Percentiles rank a stretch among this genome's conserved stretches.
These are phyloP conservation scores for Fusarium subtropicale DNA, from an alignment of 2,329 filamentous ascomycete genomes.

Conservation along the genomic window DNA sequence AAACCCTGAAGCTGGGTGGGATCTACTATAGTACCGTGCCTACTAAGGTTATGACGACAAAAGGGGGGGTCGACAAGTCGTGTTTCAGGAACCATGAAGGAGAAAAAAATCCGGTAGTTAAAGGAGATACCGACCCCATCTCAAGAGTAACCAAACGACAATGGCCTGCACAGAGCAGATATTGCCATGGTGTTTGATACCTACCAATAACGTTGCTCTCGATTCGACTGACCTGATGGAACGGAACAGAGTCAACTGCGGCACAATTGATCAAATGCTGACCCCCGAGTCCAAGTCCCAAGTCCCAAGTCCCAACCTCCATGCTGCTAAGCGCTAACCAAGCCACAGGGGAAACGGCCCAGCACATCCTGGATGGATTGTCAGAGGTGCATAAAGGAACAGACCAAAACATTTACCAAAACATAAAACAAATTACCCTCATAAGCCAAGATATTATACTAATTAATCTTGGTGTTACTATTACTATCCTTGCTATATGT, in stretches of 20 bases:
- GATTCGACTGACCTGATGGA: background rate
- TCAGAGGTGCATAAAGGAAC: background rate
- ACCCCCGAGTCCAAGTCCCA: background rate
- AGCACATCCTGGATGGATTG: background rate
- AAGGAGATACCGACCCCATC: slow-evolving; percentile 4
- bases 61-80: slow-evolving; percentile 5
- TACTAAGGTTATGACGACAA: slow-evolving; percentile 22
- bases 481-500: slow-evolving; percentile 3
- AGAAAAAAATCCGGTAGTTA: slow-evolving; percentile 19
- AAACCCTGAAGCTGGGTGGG: slow-evolving; percentile 17
- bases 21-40: slow-evolving; percentile 18
- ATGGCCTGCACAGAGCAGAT: background rate
- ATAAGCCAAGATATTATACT: background rate
- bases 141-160: slow-evolving; percentile 9
- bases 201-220: slow-evolving; percentile 3
- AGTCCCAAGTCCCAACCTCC: background rate
- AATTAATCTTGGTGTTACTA: background rate
- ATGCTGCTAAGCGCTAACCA: slow-evolving; percentile 1
- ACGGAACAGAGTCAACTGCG: slow-evolving; percentile 7
- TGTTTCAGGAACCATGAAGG: slow-evolving; percentile 27
- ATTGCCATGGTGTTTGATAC: background rate
- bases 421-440: background rate
- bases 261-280: slow-evolving; percentile 8
- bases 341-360: background rate
- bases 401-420: slow-evolving; percentile 2